phyloP scores from a whole-genome alignment of 2,329 filamentous ascomycete species.

The Orbilia javanica region DNA sequence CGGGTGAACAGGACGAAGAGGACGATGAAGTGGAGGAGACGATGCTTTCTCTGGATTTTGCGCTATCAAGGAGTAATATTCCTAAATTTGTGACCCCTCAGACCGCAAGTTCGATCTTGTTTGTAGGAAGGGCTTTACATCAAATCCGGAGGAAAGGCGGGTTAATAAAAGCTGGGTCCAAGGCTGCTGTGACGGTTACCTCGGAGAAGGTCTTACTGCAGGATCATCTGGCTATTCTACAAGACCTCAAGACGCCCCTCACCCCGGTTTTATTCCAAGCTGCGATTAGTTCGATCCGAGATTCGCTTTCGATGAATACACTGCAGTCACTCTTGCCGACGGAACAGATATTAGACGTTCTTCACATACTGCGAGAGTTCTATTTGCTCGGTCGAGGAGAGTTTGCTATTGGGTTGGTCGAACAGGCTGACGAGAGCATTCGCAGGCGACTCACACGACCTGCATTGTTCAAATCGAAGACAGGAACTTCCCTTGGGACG shows the following conservation, averaged over 20 bases:
- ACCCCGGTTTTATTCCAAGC: conserved; percentile 77
- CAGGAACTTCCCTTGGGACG: conserved; percentile 62
- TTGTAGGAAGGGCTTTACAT: conserved; percentile 89
- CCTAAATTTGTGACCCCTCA: conserved; percentile 82
- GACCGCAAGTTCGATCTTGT: conserved; percentile 85
- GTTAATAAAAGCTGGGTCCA: conserved; percentile 61
- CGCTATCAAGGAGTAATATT: conserved; percentile 71
- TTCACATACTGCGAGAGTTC: conserved; percentile 84
- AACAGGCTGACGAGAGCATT: conserved; percentile 84
- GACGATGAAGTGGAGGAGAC: conserved; percentile 57
- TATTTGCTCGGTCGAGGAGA: conserved; percentile 89
- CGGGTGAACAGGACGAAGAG: conserved; percentile 63
- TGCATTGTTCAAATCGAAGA: conserved; percentile 70
- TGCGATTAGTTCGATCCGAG: conserved; percentile 80
- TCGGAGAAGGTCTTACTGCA: conserved; percentile 63
- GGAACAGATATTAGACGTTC: conserved; percentile 79
- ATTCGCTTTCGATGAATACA: conserved; percentile 84
- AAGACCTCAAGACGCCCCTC: conserved; percentile 73
- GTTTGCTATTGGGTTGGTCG: conserved; percentile 87
- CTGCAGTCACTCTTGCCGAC: conserved; percentile 85
- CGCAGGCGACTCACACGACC: conserved; percentile 78
- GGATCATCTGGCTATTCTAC: conserved; percentile 60
- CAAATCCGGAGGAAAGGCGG: conserved; percentile 75
- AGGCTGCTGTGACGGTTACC: conserved; percentile 62
- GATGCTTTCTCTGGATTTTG: conserved; percentile 67